These are phyloP conservation scores for Neospora caninum DNA, from an alignment of 169 alveolate species.

Conservation along the genomic window DNA sequence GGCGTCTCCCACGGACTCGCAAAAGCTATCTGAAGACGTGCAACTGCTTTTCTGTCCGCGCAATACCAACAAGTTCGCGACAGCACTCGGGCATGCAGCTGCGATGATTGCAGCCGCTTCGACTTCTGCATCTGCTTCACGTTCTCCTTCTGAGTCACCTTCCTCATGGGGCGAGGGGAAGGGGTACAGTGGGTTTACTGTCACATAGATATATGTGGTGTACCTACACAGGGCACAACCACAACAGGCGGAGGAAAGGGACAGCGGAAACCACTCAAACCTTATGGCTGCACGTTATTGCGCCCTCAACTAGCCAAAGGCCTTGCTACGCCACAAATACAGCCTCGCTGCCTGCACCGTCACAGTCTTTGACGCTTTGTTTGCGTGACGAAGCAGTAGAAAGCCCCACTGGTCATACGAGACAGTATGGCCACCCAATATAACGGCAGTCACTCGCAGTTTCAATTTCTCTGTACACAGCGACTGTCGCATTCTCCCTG, in stretches of 20 bases:
- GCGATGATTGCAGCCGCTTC: not conserved
- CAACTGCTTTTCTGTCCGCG: not conserved
- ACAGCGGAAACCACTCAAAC: not conserved
- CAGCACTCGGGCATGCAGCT: not conserved
- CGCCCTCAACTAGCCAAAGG: too few species aligned
- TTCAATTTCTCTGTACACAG: too few species aligned
- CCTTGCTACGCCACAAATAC: too few species aligned
- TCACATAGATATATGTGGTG: conserved; percentile 25
- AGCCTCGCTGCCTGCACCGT: too few species aligned
- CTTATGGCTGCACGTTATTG: too few species aligned
- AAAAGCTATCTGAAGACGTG: not conserved
- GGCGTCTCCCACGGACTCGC: not conserved
- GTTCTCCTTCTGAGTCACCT: not conserved
- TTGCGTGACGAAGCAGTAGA: too few species aligned
- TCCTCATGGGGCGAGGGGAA: conserved; percentile 6
- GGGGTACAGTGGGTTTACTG: conserved; percentile 21
- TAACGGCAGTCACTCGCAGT: too few species aligned
- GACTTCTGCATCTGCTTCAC: not conserved
- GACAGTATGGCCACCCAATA: too few species aligned
- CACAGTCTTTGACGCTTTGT: too few species aligned
- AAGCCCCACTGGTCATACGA: too few species aligned
- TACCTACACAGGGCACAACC: not conserved
- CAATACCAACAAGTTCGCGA: not conserved
- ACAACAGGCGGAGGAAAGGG: not conserved
- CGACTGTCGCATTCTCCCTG: too few species aligned